Percentiles rank a stretch among this genome's conserved stretches.
Conservation (phyloP, 139 green algal species). For the Tetraselmis striata region DNA sequence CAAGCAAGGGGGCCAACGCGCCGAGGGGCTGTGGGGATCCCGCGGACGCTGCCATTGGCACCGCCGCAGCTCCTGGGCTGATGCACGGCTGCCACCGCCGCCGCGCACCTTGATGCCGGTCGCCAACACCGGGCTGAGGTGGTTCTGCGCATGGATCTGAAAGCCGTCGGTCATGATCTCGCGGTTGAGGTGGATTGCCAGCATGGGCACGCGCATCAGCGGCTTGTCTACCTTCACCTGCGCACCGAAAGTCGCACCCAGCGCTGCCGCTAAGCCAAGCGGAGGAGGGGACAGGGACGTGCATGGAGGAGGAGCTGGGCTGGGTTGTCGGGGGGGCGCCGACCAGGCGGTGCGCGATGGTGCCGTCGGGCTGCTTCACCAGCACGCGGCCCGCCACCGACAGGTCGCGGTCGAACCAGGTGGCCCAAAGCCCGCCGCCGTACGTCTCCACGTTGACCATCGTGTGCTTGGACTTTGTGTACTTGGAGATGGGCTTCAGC, state of each 20-base stretch:
- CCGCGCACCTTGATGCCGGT: slow-evolving; percentile 27
- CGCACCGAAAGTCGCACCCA: no score
- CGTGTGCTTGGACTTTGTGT: slow-evolving; percentile 40
- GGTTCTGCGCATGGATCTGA: slow-evolving; percentile 84
- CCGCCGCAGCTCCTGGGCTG: no score
- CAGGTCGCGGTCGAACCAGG: slow-evolving; percentile 97
- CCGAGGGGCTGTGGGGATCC: no score
- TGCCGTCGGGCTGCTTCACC: slow-evolving; percentile 28
- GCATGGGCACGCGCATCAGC: slow-evolving; percentile 68
- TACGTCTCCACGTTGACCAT: slow-evolving; percentile 89
- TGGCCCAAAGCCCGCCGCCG: slow-evolving; percentile 93
- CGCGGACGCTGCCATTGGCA: no score
- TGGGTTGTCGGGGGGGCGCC: no score
- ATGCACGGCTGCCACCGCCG: no score
- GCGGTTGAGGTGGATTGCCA: slow-evolving; percentile 83
- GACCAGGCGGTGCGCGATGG: slow-evolving; percentile 29
- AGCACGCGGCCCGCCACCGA: slow-evolving; percentile 77
- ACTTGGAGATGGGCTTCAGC: slow-evolving; percentile 71
- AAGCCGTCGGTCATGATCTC: slow-evolving; percentile 77
- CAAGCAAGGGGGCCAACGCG: no score
- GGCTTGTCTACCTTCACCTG: slow-evolving; percentile 60
- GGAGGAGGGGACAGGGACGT: no score
- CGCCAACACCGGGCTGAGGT: slow-evolving; percentile 80
- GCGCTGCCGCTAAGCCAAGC: no score
- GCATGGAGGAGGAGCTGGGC: no score